phyloP scores from a whole-genome alignment of 768 basidiomycete genomes.

The Lactifluus hygrophoroides region DNA sequence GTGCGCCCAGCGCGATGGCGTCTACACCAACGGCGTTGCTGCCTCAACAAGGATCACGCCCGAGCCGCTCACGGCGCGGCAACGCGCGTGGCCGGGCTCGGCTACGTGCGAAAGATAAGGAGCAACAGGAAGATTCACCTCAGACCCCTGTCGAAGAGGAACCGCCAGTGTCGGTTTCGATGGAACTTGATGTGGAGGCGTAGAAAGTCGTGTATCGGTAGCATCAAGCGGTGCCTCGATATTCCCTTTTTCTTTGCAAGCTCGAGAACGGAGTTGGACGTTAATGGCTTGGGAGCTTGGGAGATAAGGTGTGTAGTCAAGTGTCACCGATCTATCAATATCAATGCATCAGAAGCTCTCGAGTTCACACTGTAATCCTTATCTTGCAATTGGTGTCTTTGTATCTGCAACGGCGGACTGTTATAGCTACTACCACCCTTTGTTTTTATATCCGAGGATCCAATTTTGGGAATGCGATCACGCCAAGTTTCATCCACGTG shows the following conservation, averaged over 20 bases:
- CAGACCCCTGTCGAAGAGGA: conserved; percentile 8
- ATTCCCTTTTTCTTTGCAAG: neutral
- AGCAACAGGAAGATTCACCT: conserved; percentile 4
- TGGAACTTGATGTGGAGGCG: conserved; percentile 32
- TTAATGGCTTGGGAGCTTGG: neutral
- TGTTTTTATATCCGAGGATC: neutral
- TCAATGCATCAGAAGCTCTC: neutral
- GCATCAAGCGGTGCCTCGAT: neutral
- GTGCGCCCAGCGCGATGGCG: conserved; percentile 15
- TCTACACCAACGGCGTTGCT: neutral
- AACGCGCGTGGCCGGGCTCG: neutral
- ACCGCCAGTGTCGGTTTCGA: conserved; percentile 27
- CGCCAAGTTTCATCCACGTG: neutral
- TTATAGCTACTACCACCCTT: neutral
- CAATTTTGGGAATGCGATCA: neutral
- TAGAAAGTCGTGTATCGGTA: too few relatives aligned
- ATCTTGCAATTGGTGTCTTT: conserved; percentile 7
- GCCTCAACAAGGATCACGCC: neutral
- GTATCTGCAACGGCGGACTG: neutral
- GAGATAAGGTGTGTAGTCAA: neutral
- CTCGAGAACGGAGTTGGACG: neutral
- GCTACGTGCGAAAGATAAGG: conserved; percentile 12
- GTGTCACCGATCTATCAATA: neutral
- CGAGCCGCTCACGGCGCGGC: conserved; percentile 5
- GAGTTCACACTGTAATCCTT: neutral